Evolutionary conservation across 768 basidiomycete species (phyloP), one percentile per base, ranked within the genome.

Genomic region (Termitomyces sp.): DNA sequence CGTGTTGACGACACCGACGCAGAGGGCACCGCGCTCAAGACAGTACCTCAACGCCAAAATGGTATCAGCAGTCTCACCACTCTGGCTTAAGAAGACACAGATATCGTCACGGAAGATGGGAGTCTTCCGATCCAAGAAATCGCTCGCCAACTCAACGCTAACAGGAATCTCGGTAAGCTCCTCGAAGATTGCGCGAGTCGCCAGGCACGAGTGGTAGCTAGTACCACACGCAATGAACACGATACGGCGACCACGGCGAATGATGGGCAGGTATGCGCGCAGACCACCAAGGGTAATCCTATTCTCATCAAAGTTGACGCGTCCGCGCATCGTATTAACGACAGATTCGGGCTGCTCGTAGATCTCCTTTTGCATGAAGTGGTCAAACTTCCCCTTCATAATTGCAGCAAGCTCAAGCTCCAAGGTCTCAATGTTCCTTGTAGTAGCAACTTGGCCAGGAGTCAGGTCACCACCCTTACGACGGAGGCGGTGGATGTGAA

Each of bases 301-400:
- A 73, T 91, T 82, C 51, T 80, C 84, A 67, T 98, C 97, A 64
- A 99, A 99, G 81, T 97, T 98, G 77, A 99, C 90, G 63, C 97
- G 93, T 58, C 97, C 97, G 82, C 97, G 90, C 97, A 99, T 99
- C 49, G 97, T 99, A 82, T 99, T 99, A 74, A 98, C 93, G 59
- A 98, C 97, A 26, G 93, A 96, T 68, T 99, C 97, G 49, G 97
- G 96, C 71, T 98, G 96, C 68, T 98, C 92, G 77, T 93, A 98
- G 64, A 98, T 98, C 73, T 99, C 97, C 77, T 99, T 99, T 71
- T 98, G 96, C 97, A 99, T 99, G 77, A 99, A 99, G 68, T 96
- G 95, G 68, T 93, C 93, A 70, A 98, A 99, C 72, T 94, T 93
- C 68, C 97, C 97, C 81, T 99, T 99, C 97, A 98, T 98, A 76